Conservation (phyloP, 1,284 basidiomycete genomes). For the Boletellus deceptivus region DNA sequence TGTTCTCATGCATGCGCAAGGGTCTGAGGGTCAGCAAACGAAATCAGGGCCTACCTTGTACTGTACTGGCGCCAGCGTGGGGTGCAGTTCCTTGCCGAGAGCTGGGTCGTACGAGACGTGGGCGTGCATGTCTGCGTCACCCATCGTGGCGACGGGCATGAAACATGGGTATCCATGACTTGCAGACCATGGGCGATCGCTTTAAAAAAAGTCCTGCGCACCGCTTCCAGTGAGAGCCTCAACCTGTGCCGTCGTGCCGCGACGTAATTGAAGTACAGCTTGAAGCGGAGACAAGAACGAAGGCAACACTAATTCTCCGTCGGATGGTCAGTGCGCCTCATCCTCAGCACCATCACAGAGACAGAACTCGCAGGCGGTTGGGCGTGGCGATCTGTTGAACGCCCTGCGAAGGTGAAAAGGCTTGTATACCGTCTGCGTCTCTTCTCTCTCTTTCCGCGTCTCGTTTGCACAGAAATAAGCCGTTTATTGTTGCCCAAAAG, state of each 20-base stretch:
- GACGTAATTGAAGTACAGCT: constrained; percentile 21
- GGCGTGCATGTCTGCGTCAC: background rate
- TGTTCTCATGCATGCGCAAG: background rate
- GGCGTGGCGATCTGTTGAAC: constrained; percentile 35
- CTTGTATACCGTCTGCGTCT: constrained; percentile 37
- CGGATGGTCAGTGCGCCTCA: constrained; percentile 37
- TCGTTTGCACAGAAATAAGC: constrained; percentile 52
- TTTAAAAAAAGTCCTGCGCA: constrained; percentile 25
- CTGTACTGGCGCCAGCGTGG: background rate
- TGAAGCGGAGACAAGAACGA: constrained; percentile 27
- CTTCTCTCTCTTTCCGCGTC: constrained; percentile 38
- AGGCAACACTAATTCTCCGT: constrained; percentile 26
- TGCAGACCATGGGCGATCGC: constrained; percentile 24
- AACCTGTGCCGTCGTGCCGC: constrained; percentile 31
- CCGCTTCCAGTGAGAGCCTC: constrained; percentile 16
- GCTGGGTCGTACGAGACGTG: constrained; percentile 2
- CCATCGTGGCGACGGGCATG: background rate
- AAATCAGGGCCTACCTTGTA: constrained; percentile 8
- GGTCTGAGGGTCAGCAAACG: background rate
- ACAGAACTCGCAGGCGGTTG: constrained; percentile 41
- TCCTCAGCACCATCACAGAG: constrained; percentile 41
- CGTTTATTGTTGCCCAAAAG: constrained; percentile 49
- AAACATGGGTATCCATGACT: constrained; percentile 3
- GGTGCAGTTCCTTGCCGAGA: background rate
- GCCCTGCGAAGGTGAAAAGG: constrained; percentile 39